Evolutionary conservation across 2,329 filamentous ascomycete species (phyloP), one percentile per base, ranked within the genome.

Genomic region (Calonectria montana): DNA sequence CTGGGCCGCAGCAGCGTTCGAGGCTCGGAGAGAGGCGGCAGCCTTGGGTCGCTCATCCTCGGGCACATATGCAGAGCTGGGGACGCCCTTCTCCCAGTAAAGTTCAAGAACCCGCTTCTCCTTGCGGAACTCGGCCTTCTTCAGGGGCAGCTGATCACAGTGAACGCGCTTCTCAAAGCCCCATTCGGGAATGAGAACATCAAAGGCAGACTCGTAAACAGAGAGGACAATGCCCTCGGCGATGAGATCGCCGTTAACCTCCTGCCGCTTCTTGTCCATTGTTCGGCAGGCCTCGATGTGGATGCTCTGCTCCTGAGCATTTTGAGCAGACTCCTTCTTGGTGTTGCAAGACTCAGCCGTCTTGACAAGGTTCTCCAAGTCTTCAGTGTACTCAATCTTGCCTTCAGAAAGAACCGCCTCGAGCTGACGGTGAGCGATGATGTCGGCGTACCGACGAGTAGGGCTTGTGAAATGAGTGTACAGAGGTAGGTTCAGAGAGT

Each of bases 101-200:
- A 99, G 90, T 85, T 99, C 97, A 57, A 99, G 89, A 35, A 98
- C 91, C 68, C 97, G 92, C 86, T 96, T 94, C 82, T 97, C 95
- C 89, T 98, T 98, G 84, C 97, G 92, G 86, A 97, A 99, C 82
- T 99, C 97, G n/a, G 97, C 97, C 89, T 99, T 99, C 90, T 98
- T 96, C 77, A 99, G 87, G 35, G 97, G 97, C 82, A 99, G 89
- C 87, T 99, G 97, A 81, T 99, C 97, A 82, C 97, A 99, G 86
- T 99, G 97, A 65, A 99, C 97, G 75, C 97, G 94, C 91, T 99
- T 99, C 88, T 99, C 97, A 78, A 99, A 98, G 76, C 97, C 97
- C 88, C 95, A 99, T 82, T 99, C 96, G 7, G 97, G 97, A 82
- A 99, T 98, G 75, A 99, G 90, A 50, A 99, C 95, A 83, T 99